Conservation (phyloP, 169 alveolate species). For the Plasmodium inui region DNA sequence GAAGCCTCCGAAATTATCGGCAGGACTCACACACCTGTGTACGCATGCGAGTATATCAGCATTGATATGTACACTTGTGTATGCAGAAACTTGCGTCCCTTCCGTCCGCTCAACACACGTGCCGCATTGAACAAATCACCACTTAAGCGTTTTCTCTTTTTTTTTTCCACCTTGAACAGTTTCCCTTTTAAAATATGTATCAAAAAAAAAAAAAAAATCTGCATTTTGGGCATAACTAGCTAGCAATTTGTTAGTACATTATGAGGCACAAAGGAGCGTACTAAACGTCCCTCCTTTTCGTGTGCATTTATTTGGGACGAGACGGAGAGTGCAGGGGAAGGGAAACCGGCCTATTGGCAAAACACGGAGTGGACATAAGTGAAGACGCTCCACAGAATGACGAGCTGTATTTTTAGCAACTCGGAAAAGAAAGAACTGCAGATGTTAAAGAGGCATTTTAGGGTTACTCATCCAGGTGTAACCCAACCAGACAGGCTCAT, state of each 20-base stretch:
- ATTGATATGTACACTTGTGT: background rate
- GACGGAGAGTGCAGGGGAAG: background rate
- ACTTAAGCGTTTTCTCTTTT: background rate
- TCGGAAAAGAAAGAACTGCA: background rate
- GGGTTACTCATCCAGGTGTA: background rate
- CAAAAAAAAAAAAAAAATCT: background rate
- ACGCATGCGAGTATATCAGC: background rate
- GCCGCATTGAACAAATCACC: background rate
- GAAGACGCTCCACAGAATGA: background rate
- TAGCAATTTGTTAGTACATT: background rate
- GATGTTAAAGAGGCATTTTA: background rate
- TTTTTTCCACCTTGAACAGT: background rate
- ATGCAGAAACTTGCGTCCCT: background rate
- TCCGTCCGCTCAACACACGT: background rate
- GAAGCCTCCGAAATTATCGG: too few relatives aligned
- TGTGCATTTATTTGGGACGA: background rate
- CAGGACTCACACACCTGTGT: background rate
- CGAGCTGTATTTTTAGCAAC: conserved; percentile 23
- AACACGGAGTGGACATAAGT: background rate
- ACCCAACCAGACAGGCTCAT: background rate
- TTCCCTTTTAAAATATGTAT: background rate
- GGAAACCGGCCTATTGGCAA: background rate
- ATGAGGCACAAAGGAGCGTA: background rate
- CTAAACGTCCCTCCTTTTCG: background rate
- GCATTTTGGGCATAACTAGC: background rate